Evolutionary conservation across 2,329 filamentous ascomycete genomes (phyloP).

Genomic region (Xylaria sp.): DNA sequence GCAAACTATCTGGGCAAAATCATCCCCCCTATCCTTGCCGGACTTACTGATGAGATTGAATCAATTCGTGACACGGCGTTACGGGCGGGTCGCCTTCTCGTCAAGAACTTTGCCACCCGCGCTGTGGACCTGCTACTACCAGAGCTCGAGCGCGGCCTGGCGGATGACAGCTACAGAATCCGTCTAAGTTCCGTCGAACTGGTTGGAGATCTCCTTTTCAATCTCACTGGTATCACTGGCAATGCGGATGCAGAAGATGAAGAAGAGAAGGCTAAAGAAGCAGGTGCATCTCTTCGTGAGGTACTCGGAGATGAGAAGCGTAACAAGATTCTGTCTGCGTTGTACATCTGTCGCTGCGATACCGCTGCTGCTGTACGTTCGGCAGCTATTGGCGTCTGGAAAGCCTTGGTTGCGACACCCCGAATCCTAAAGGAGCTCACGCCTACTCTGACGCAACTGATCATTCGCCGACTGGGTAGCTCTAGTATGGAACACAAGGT

Average conservation of each 20-base stretch:
- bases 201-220: constrained; percentile 94
- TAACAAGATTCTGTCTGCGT: constrained; percentile 92
- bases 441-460: constrained; percentile 87
- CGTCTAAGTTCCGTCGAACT: constrained; percentile 97
- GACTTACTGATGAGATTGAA: constrained; percentile 91
- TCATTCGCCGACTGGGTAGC: constrained; percentile 89
- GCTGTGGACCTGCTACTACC: constrained; percentile 91
- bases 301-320: constrained; percentile 92
- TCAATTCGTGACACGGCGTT: constrained; percentile 96
- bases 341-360: constrained; percentile 97
- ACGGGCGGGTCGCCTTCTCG: constrained; percentile 83
- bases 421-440: constrained; percentile 91
- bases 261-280: constrained; percentile 73
- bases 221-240: constrained; percentile 86
- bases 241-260: constrained; percentile 71
- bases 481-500: constrained; percentile 98
- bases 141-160: constrained; percentile 89
- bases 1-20: constrained; percentile 92
- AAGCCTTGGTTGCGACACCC: constrained; percentile 87
- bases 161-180: constrained; percentile 97
- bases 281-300: constrained; percentile 87
- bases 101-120: constrained; percentile 96
- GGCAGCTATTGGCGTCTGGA: constrained; percentile 91
- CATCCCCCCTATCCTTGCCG: constrained; percentile 89
- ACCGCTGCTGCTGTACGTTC: constrained; percentile 86